Conservation (phyloP, 176 grass and related monocot genomes). For the Carex parvula region DNA sequence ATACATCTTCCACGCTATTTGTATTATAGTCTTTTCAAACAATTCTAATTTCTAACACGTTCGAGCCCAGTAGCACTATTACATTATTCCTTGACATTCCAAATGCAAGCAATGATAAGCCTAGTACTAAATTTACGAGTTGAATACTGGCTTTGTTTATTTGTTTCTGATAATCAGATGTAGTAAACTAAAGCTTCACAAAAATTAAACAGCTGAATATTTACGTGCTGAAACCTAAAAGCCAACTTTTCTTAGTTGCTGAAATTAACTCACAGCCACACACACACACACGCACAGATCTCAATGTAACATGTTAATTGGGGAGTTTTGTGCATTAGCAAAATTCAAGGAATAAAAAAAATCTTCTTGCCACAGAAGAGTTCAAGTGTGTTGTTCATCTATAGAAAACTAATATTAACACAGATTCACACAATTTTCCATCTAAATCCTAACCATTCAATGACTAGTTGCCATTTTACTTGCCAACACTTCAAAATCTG, state of each 20-base stretch:
- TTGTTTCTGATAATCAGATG: conserved; percentile 1
- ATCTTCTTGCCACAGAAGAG: not conserved
- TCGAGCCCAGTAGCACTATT: too few species aligned
- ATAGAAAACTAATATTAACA: conserved; percentile 19
- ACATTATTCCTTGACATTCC: not conserved
- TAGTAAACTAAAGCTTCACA: not conserved
- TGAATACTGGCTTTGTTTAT: not conserved
- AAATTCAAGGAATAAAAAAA: not conserved
- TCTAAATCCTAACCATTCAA: conserved; percentile 11
- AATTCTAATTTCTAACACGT: not conserved
- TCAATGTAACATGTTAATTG: not conserved
- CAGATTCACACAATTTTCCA: not conserved
- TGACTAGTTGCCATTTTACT: not conserved
- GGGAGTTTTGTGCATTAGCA: not conserved
- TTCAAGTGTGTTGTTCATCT: not conserved
- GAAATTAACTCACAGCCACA: not conserved
- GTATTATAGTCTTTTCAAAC: not conserved
- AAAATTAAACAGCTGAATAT: not conserved
- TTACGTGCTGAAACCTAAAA: not conserved
- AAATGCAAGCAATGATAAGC: not conserved
- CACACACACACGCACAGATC: not conserved
- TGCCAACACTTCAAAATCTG: not conserved
- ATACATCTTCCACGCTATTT: not conserved
- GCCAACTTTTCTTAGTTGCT: not conserved
- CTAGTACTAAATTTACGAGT: not conserved